A percentile compares a stretch with the other conserved stretches of the same genome.
These are phyloP conservation scores for Zelopaecilomyces penicillatus DNA, from an alignment of 2,329 filamentous ascomycete genomes.

Conservation along the genomic window DNA sequence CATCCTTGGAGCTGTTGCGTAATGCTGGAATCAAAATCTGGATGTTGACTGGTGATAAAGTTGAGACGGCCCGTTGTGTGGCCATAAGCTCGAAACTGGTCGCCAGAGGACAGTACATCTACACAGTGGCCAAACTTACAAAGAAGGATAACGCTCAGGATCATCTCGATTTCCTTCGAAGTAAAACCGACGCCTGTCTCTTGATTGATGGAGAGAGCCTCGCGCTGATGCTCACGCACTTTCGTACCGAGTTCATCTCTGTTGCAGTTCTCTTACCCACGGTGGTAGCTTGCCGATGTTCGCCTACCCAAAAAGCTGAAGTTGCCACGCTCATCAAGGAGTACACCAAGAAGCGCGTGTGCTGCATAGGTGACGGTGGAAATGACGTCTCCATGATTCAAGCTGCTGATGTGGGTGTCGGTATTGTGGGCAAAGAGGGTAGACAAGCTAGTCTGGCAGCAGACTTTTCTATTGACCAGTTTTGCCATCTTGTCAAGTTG, in stretches of 20 bases:
- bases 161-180: constrained; percentile 77
- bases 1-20: constrained; percentile 84
- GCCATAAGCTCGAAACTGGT: constrained; percentile 93
- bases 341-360: constrained; percentile 89
- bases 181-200: constrained; percentile 78
- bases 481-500: constrained; percentile 88
- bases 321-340: constrained; percentile 83
- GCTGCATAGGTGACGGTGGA: constrained; percentile 94
- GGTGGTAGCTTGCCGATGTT: constrained; percentile 93
- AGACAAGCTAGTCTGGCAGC: constrained; percentile 89
- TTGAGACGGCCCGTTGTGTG: constrained; percentile 93
- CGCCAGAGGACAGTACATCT: constrained; percentile 86
- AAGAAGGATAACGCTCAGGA: constrained; percentile 80
- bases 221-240: constrained; percentile 71
- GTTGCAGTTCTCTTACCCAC: constrained; percentile 80
- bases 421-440: constrained; percentile 96
- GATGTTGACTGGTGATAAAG: constrained; percentile 99
- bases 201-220: constrained; percentile 93
- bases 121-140: constrained; percentile 80
- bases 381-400: constrained; percentile 99
- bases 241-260: constrained; percentile 77
- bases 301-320: constrained; percentile 93
- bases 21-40: constrained; percentile 99
- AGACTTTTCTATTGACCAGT: constrained; percentile 94
- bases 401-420: constrained; percentile 93